A percentile compares a stretch with the other conserved stretches of the same genome.
phyloP scores from a whole-genome alignment of 2,329 filamentous ascomycete species.

The Pseudofabraea citricarpa region DNA sequence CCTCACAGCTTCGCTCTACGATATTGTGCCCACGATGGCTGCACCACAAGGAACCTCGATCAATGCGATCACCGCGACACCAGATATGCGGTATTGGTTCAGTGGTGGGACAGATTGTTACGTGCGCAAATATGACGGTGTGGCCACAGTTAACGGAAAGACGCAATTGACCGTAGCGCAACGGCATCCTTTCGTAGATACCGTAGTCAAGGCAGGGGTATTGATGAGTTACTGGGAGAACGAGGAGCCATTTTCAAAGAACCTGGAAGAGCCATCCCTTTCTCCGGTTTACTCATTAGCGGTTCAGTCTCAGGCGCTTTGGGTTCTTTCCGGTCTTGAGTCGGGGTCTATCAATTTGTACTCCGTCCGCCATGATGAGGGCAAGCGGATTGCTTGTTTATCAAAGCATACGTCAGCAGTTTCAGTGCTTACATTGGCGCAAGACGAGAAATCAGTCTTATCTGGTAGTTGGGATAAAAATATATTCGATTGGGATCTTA shows the following conservation, averaged over 20 bases:
- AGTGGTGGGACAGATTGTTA: slow-evolving; percentile 93
- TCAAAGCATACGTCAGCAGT: slow-evolving; percentile 87
- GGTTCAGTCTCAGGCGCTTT: slow-evolving; percentile 82
- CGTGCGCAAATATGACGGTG: slow-evolving; percentile 94
- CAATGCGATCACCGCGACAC: slow-evolving; percentile 86
- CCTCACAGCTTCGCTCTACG: slow-evolving; percentile 77
- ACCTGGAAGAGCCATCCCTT: slow-evolving; percentile 55
- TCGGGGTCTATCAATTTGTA: slow-evolving; percentile 91
- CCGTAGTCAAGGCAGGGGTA: slow-evolving; percentile 90
- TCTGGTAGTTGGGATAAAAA: slow-evolving; percentile 97
- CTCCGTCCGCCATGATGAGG: slow-evolving; percentile 89
- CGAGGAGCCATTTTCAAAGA: slow-evolving; percentile 58
- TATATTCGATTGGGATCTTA: slow-evolving; percentile 90
- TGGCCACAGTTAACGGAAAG: slow-evolving; percentile 92
- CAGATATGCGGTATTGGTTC: slow-evolving; percentile 92
- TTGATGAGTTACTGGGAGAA: slow-evolving; percentile 99
- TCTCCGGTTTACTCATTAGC: slow-evolving; percentile 94
- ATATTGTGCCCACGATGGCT: slow-evolving; percentile 95
- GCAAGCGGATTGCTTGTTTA: slow-evolving; percentile 78
- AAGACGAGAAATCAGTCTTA: slow-evolving; percentile 81
- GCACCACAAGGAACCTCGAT: slow-evolving; percentile 94
- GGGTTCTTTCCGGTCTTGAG: slow-evolving; percentile 86
- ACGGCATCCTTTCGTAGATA: slow-evolving; percentile 94
- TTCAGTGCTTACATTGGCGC: slow-evolving; percentile 74
- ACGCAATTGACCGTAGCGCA: slow-evolving; percentile 91